These are phyloP conservation scores for Silene conica DNA, from an alignment of 148 eudicot genomes.

Conservation along the genomic window DNA sequence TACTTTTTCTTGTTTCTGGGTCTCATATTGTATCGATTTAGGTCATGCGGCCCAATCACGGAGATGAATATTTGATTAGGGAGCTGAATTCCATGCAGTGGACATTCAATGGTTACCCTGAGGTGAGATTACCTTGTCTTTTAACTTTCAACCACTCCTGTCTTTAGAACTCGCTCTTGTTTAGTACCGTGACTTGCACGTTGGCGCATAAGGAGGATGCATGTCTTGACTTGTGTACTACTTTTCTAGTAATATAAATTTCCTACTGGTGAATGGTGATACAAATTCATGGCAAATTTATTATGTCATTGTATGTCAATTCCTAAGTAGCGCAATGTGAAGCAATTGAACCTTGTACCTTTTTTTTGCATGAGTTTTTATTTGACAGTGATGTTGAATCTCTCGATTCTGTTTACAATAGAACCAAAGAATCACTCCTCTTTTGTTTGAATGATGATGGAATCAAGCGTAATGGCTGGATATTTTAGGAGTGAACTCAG, in stretches of 20 bases:
- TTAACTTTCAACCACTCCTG: background rate
- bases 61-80: constrained; percentile 45
- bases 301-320: background rate
- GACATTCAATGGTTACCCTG: constrained; percentile 50
- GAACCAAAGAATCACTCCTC: no score
- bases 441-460: no score
- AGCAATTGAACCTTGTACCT: background rate
- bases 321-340: background rate
- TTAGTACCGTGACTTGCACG: background rate
- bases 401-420: no score
- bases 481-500: no score
- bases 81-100: constrained; percentile 72
- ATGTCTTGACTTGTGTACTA: background rate
- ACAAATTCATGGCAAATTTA: background rate
- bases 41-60: constrained; percentile 84
- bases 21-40: constrained; percentile 23
- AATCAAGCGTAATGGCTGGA: no score
- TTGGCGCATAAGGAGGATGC: background rate
- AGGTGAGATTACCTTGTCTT: constrained; percentile 40
- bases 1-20: constrained; percentile 8
- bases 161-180: background rate
- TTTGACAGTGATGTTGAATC: background rate
- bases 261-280: background rate
- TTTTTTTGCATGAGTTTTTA: background rate
- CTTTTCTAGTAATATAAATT: background rate